A percentile compares a stretch with the other conserved stretches of the same genome.
phyloP scores from a whole-genome alignment of 2,329 filamentous ascomycete species.

The Colletotrichum coccodes region DNA sequence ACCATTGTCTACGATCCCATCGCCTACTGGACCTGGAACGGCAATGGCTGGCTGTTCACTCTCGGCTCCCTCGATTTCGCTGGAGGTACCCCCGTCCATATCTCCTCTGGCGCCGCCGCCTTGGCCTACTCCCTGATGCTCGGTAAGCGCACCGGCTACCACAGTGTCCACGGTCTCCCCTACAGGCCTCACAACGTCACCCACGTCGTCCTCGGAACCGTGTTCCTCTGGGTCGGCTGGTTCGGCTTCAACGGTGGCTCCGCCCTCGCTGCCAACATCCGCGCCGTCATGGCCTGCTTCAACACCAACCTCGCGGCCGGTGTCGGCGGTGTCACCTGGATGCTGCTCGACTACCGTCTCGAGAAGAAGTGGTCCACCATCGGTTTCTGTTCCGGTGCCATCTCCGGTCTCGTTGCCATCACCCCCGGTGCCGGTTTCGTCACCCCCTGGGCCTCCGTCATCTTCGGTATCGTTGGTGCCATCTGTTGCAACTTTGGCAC shows the following conservation, averaged over 20 bases:
- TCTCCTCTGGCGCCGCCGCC: conserved; percentile 76
- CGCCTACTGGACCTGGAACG: conserved; percentile 83
- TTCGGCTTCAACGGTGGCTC: conserved; percentile 95
- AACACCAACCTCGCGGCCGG: conserved; percentile 90
- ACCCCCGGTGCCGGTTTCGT: conserved; percentile 91
- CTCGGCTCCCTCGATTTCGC: conserved; percentile 80
- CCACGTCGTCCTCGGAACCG: conserved; percentile 77
- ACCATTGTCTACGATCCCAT: conserved; percentile 79
- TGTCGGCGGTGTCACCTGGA: conserved; percentile 85
- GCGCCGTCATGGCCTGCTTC: conserved; percentile 88
- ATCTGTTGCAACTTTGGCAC: conserved; percentile 85
- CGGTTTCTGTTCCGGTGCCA: conserved; percentile 90
- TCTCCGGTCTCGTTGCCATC: conserved; percentile 88
- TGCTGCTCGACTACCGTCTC: conserved; percentile 87
- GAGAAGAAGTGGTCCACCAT: conserved; percentile 95
- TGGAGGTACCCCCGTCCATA: conserved; percentile 80
- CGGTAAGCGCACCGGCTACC: conserved; percentile 74
- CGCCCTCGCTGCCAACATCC: conserved; percentile 83
- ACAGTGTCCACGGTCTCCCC: conserved; percentile 68
- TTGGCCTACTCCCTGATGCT: conserved; percentile 80
- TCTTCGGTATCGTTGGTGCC: conserved; percentile 69
- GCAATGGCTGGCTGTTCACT: conserved; percentile 75
- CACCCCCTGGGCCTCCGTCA: conserved; percentile 69
- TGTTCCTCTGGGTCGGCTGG: conserved; percentile 92
- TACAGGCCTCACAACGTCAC: conserved; percentile 81